Base-by-base conservation (phyloP, 257 asterid species). In the Solanum tarapatanum region DNA sequence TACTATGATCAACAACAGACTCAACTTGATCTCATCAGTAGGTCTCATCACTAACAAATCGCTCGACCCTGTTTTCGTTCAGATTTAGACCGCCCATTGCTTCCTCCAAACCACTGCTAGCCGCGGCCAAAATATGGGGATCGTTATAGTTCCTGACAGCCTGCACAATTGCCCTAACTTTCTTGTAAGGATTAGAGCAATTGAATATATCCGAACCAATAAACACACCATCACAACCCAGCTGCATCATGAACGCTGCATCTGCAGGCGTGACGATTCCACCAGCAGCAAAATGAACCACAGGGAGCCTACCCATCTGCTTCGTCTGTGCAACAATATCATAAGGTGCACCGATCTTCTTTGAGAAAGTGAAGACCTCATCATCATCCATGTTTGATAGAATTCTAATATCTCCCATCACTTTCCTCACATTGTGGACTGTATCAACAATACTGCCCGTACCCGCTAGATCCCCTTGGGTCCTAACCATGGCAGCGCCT, bases 221-320 rank as follows among this genome's bases (percentile, higher is more conserved):
- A 82, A 91, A 94, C 72, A 96, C 96, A 2, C 98, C 98, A 86
- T 94, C 98, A 84, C 98, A 94, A 2, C 98, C 98, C 90, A 96
- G 83, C 73, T 95, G 99, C 98, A 95, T 94, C 99, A 95, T 91
- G 85, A 96, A 64, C 2, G 99, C 99, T 0, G 99, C 99, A 76
- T 95, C 99, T 0, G 99, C 98, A 32, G 99, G 98, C 5, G 99
- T 95, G 2, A 69, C 88, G 2, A 96, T 92, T n/a, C 99, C 99
- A 39, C 99, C 99, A 3, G 98, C 93, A 0, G 98, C 98, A 8
- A 96, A 96, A 91, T 95, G 98, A 82, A 95, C 98, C 69, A 95
- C 99, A 30, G 99, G 99, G 68, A 96, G 91, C 94, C 99, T 90
- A 26, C 96, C 96, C 94, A 95, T 92, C 86, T 96, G 98, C 93